Percentiles rank a stretch among this genome's conserved stretches.
Evolutionary conservation across 306 rosid genomes (phyloP).

Genomic region (Trifolium dubium): DNA sequence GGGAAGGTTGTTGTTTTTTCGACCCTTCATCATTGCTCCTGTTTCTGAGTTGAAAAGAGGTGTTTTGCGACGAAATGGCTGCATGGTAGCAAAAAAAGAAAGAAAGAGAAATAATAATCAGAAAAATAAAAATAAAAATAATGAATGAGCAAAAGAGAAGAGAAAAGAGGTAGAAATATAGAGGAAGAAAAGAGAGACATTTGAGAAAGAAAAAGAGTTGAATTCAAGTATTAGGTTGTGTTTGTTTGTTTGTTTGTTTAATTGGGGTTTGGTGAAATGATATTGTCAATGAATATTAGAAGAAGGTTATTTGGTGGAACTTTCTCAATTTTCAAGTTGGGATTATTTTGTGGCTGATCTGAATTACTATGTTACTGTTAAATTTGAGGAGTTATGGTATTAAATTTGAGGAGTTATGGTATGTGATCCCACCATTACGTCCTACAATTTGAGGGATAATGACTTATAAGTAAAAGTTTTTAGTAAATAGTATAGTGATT

Average conservation of each 20-base stretch:
- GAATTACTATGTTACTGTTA: background rate
- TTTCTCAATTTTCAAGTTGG: slow-evolving; percentile 50
- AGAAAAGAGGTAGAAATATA: slow-evolving; percentile 60
- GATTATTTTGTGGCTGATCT: background rate
- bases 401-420: background rate
- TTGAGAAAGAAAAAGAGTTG: slow-evolving; percentile 30
- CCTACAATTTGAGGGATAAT: background rate
- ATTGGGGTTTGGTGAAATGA: slow-evolving; percentile 84
- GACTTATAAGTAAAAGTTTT: too few species aligned
- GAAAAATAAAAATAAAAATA: background rate
- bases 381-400: background rate
- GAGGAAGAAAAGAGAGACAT: slow-evolving; percentile 46
- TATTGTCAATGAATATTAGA: slow-evolving; percentile 41
- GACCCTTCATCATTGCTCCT: slow-evolving; percentile 74
- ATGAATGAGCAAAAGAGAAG: slow-evolving; percentile 25
- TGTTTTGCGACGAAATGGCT: slow-evolving; percentile 71
- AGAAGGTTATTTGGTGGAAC: slow-evolving; percentile 56
- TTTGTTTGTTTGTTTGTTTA: slow-evolving; percentile 56
- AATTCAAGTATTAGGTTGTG: slow-evolving; percentile 43
- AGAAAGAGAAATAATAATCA: background rate
- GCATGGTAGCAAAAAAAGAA: slow-evolving; percentile 57
- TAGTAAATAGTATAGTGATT: too few species aligned
- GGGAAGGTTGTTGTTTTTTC: slow-evolving; percentile 82
- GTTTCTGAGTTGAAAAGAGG: slow-evolving; percentile 64
- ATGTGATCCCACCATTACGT: background rate